Evolutionary conservation across 805 yeast genomes (phyloP).

Genomic region (Nematodospora valgi): DNA sequence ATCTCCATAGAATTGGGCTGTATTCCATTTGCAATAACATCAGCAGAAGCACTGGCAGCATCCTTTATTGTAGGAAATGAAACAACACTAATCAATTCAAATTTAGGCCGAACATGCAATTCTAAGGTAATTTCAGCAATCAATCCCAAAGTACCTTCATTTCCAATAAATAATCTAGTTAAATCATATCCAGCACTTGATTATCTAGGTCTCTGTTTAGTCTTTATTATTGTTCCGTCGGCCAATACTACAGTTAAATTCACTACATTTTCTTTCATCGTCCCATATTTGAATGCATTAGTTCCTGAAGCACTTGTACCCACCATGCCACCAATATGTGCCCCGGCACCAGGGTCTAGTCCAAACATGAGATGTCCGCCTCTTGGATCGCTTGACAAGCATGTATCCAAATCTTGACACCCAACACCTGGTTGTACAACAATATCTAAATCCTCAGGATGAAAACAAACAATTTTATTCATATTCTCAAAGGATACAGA

Average conservation of each 20-base stretch:
- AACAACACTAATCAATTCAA: conserved; percentile 70
- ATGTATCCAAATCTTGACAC: conserved; percentile 74
- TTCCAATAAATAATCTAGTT: conserved; percentile 74
- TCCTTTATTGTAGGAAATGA: conserved; percentile 61
- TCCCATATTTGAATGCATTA: conserved; percentile 76
- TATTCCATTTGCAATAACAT: conserved; percentile 52
- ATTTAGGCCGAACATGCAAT: conserved; percentile 56
- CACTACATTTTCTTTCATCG: conserved; percentile 81
- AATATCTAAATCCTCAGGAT: conserved; percentile 69
- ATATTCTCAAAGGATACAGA: conserved; percentile 61
- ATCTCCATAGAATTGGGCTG: conserved; percentile 78
- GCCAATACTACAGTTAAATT: conserved; percentile 77
- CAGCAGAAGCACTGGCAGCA: conserved; percentile 68
- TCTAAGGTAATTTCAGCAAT: conserved; percentile 69
- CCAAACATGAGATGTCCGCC: conserved; percentile 59
- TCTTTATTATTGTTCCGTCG: conserved; percentile 77
- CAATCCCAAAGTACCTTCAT: conserved; percentile 77
- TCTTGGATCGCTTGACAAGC: conserved; percentile 46
- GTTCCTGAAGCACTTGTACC: conserved; percentile 81
- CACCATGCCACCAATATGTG: conserved; percentile 81
- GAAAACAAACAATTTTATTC: conserved; percentile 55
- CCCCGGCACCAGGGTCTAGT: conserved; percentile 84
- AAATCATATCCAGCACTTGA: conserved; percentile 80
- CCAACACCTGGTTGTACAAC: conserved; percentile 81
- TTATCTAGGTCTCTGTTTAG: conserved; percentile 74